Evolutionary conservation across 164 flowering plant species (phyloP).

Genomic region (Houttuynia cordata): DNA sequence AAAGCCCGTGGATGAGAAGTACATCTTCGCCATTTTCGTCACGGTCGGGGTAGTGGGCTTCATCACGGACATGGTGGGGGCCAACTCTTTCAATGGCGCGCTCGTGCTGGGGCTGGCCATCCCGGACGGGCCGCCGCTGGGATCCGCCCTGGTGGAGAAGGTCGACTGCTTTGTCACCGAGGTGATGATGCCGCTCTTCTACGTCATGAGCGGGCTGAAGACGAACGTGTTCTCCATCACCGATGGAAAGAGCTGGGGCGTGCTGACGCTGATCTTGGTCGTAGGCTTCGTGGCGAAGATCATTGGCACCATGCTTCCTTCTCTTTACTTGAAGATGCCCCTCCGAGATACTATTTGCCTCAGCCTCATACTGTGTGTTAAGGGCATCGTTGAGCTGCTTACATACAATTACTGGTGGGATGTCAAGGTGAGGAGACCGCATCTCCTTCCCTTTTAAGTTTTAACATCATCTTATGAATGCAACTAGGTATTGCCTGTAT

Average conservation of each 20-base stretch:
- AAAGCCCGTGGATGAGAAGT: slow-evolving; percentile 29
- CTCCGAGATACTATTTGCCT: slow-evolving; percentile 35
- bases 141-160: slow-evolving; percentile 44
- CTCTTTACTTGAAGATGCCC: slow-evolving; percentile 28
- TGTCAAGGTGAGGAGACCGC: slow-evolving; percentile 17
- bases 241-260: slow-evolving; percentile 15
- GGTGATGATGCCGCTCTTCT: slow-evolving; percentile 46
- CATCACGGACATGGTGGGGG: slow-evolving; percentile 33
- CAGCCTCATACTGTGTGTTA: slow-evolving; percentile 37
- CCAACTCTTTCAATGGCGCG: slow-evolving; percentile 39
- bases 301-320: slow-evolving; percentile 12
- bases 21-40: slow-evolving; percentile 22
- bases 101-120: slow-evolving; percentile 48
- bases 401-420: slow-evolving; percentile 41
- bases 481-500: too few relatives aligned
- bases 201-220: slow-evolving; percentile 26
- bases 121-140: slow-evolving; percentile 73
- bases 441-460: not conserved
- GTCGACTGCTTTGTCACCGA: slow-evolving; percentile 32
- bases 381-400: slow-evolving; percentile 56
- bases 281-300: slow-evolving; percentile 23
- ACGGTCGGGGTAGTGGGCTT: slow-evolving; percentile 30
- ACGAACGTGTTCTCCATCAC: slow-evolving; percentile 22
- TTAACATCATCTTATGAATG: too few relatives aligned
- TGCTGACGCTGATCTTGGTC: slow-evolving; percentile 20